These are phyloP conservation scores for Borealophlyctis nickersoniae DNA, from an alignment of 192 early-diverging fungal genomes.

Conservation along the genomic window DNA sequence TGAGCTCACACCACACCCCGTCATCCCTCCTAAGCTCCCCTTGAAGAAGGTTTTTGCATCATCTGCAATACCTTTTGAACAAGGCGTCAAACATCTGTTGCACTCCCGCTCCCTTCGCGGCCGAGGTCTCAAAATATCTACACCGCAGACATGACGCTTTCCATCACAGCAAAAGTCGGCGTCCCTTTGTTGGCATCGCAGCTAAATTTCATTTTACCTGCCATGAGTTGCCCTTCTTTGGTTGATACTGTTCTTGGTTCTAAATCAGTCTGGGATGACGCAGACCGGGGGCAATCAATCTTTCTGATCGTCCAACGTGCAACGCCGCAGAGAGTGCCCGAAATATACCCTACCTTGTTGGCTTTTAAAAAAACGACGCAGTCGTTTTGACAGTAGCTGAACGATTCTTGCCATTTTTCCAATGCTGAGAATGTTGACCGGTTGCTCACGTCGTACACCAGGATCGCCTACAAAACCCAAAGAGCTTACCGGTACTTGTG, in stretches of 20 bases:
- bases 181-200: too few species aligned
- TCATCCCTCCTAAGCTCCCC: too few species aligned
- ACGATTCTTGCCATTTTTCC: constrained; percentile 41
- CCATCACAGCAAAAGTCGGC: too few species aligned
- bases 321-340: too few species aligned
- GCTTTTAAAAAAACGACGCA: constrained; percentile 42
- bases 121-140: constrained; percentile 54
- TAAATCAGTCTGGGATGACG: constrained; percentile 35
- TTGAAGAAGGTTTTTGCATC: too few species aligned
- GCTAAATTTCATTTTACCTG: constrained; percentile 30
- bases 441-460: constrained; percentile 40
- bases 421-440: constrained; percentile 35
- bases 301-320: too few species aligned
- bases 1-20: too few species aligned
- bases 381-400: constrained; percentile 29
- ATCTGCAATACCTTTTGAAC: constrained; percentile 32
- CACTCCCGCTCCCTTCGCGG: constrained; percentile 42
- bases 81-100: constrained; percentile 44
- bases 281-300: too few species aligned
- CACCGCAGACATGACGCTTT: too few species aligned
- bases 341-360: constrained; percentile 51
- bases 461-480: constrained; percentile 15
- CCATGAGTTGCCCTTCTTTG: constrained; percentile 35
- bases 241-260: constrained; percentile 31
- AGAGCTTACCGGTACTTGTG: too few species aligned